These are phyloP conservation scores for Coemansia sp. DNA, from an alignment of 192 early-diverging fungal genomes.

Conservation along the genomic window DNA sequence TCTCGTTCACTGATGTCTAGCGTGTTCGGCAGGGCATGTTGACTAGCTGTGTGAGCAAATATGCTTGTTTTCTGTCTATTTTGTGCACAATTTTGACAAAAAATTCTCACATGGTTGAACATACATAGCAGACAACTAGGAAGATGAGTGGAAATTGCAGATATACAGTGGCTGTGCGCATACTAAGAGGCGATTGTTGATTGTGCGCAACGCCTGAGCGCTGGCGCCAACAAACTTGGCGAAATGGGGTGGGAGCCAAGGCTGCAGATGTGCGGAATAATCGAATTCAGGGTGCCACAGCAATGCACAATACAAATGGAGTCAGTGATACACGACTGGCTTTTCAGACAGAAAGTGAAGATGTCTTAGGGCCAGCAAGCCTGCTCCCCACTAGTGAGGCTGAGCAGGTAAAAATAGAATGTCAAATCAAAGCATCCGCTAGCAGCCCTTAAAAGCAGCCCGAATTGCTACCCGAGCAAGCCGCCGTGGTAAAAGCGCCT, in stretches of 20 bases:
- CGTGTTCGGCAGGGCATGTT: not conserved
- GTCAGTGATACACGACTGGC: not conserved
- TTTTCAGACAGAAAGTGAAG: not conserved
- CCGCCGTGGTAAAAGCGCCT: not conserved
- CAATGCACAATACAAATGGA: conserved; percentile 5
- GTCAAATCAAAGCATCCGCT: not conserved
- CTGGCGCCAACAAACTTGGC: conserved; percentile 1
- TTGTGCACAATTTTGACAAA: conserved; percentile 9
- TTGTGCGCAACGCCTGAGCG: conserved; percentile 3
- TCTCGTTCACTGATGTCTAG: not conserved
- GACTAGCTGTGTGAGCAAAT: not conserved
- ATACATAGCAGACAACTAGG: not conserved
- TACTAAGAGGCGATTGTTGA: not conserved
- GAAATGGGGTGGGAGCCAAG: conserved; percentile 7
- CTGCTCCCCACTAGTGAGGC: not conserved
- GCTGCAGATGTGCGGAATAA: conserved; percentile 1
- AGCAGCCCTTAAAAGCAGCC: not conserved
- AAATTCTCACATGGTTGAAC: conserved; percentile 3
- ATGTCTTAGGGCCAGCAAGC: not conserved
- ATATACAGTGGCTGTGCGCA: conserved; percentile 2
- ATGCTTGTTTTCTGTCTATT: conserved; percentile 2
- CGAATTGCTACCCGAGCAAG: not conserved
- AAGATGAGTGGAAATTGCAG: not conserved
- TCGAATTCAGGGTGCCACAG: conserved; percentile 1
- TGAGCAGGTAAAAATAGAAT: conserved; percentile 9